Conservation (phyloP, 2,329 filamentous ascomycete species). For the Alternaria solani region DNA sequence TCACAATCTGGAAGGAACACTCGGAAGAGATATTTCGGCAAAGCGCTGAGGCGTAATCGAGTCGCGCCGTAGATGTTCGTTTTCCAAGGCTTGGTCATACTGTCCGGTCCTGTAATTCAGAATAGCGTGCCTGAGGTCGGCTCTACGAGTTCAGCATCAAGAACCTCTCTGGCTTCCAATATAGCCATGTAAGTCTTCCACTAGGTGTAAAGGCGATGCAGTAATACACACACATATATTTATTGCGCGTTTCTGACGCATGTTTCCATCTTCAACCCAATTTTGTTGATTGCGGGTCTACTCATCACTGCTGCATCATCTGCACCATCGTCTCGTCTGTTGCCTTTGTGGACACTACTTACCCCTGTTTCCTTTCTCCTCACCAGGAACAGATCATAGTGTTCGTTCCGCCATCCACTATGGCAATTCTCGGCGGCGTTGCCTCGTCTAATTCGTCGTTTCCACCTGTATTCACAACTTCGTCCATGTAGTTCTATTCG, state of each 20-base stretch:
- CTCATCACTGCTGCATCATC: neutral
- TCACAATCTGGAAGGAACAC: slow-evolving; percentile 33
- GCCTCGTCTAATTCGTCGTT: slow-evolving; percentile 14
- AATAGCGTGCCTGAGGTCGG: neutral
- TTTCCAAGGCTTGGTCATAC: neutral
- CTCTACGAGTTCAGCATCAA: neutral
- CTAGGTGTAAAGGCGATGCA: neutral
- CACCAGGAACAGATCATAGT: slow-evolving; percentile 40
- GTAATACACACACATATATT: neutral
- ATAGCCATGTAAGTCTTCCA: neutral
- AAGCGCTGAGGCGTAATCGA: slow-evolving; percentile 15
- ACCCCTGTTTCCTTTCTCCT: slow-evolving; percentile 23
- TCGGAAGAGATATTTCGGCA: slow-evolving; percentile 27
- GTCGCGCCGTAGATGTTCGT: neutral
- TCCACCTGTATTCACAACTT: slow-evolving; percentile 20
- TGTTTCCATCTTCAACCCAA: neutral
- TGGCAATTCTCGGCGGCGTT: slow-evolving; percentile 36
- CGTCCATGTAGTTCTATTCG: slow-evolving; percentile 32
- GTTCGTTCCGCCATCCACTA: slow-evolving; percentile 27
- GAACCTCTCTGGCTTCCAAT: neutral
- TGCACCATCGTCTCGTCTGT: neutral
- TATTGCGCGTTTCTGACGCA: neutral
- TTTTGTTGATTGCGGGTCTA: neutral
- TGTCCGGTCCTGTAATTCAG: neutral
- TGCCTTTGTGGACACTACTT: slow-evolving; percentile 23